phyloP scores from a whole-genome alignment of 2,329 filamentous ascomycete species.

The Albifimbria verrucaria region DNA sequence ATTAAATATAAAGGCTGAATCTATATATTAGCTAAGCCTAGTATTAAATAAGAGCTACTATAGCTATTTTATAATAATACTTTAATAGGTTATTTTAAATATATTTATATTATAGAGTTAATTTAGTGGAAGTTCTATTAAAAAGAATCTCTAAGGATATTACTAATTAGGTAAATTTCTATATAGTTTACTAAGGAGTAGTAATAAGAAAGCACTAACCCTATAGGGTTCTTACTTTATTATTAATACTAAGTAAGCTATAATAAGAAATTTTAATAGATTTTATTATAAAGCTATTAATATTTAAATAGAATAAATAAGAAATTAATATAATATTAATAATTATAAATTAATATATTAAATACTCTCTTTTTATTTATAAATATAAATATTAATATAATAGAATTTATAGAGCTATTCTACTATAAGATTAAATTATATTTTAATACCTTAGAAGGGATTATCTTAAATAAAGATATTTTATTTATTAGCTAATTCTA shows the following conservation, averaged over 20 bases:
- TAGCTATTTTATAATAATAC: neutral
- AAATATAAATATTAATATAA: conserved; percentile 1
- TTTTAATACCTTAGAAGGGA: neutral
- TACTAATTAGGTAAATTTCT: neutral
- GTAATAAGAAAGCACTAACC: neutral
- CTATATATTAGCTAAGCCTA: neutral
- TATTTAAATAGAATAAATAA: neutral
- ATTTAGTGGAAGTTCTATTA: conserved; percentile 2
- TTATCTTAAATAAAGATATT: neutral
- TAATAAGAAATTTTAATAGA: neutral
- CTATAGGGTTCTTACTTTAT: neutral
- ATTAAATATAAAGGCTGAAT: neutral
- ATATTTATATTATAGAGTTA: neutral
- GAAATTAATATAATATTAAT: neutral
- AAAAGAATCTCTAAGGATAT: neutral
- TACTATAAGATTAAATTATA: conserved; percentile 5
- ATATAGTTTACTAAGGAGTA: neutral
- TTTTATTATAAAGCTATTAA: conserved; percentile 5
- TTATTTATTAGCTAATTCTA: neutral
- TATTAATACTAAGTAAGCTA: conserved; percentile 1
- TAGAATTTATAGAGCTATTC: neutral
- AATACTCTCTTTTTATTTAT: conserved; percentile 4
- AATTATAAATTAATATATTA: conserved; percentile 4
- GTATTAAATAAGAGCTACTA: neutral
- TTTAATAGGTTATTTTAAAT: neutral